Conservation (phyloP, 1,284 basidiomycete genomes). For the Moniliophthora roreri region DNA sequence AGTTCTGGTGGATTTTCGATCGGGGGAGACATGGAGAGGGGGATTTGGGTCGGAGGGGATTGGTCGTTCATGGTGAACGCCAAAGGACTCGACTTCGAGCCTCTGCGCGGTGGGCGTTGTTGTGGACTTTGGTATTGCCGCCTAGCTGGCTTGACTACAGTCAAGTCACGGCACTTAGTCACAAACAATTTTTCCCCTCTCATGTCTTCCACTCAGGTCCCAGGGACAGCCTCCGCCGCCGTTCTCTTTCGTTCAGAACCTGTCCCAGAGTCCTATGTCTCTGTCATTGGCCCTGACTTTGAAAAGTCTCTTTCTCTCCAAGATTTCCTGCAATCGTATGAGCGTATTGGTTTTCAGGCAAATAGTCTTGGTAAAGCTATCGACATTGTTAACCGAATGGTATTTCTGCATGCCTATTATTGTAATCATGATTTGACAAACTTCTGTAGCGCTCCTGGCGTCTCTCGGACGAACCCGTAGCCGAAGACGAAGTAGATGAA, state of each 20-base stretch:
- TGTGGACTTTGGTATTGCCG: neutral
- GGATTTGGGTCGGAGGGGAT: constrained; percentile 2
- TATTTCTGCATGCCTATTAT: constrained; percentile 29
- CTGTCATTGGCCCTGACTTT: constrained; percentile 89
- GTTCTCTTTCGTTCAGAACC: constrained; percentile 81
- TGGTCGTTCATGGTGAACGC: constrained; percentile 14
- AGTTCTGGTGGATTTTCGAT: neutral
- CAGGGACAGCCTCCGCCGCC: constrained; percentile 62
- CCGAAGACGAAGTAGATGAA: constrained; percentile 68
- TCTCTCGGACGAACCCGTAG: constrained; percentile 76
- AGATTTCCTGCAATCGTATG: constrained; percentile 77
- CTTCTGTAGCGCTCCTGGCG: constrained; percentile 71
- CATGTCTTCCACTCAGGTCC: constrained; percentile 37
- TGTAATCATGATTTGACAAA: constrained; percentile 12
- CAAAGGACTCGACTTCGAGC: constrained; percentile 1
- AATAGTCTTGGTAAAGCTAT: constrained; percentile 89
- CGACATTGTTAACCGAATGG: constrained; percentile 90
- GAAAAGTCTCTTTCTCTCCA: constrained; percentile 70
- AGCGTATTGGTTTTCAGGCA: constrained; percentile 95
- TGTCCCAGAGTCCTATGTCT: constrained; percentile 67
- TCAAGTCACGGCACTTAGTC: neutral
- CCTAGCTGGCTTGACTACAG: neutral
- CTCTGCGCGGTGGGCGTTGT: neutral
- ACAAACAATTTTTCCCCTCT: neutral
- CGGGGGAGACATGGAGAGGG: constrained; percentile 10